Evolutionary conservation across 805 yeast species (phyloP), one percentile per base, ranked within the genome.

Genomic region (Saccharomycopsis fodiens): DNA sequence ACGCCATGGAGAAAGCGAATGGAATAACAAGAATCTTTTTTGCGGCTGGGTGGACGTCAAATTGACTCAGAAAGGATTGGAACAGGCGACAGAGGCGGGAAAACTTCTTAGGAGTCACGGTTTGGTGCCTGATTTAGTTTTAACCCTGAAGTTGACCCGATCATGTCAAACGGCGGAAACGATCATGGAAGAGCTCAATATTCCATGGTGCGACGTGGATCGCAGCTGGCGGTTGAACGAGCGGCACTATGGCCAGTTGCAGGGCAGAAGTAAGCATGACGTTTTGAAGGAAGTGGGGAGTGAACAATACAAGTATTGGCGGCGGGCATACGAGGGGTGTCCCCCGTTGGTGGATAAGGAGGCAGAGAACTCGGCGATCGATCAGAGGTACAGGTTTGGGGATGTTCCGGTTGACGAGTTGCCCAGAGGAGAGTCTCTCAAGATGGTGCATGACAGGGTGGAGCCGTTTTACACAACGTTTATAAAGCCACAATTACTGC

Each of bases 181-280:
- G 43, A 79, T 86, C 32, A 65, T 79, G 47, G 73, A 73, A 32
- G 65, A 73, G 42, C 68, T 85, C 36, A 73, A 74, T 50, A 67
- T 71, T 51, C 66, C 67, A 56, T 75, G 68, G 59, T 66, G 73
- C 21, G 96, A 94, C 63, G 93, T 84, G 59, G 78, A 80, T 68
- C 85, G 96, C 76, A 77, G 88, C 44, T 91, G 97, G 97, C 84
- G 97, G 78, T 78, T 89, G 66, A 89, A 89, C 74, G 97, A 89
- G 76, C 89, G 97, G 77, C 97, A 89, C 72, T 89, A 89, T 76
- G 97, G 97, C 76, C 96, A 87, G 58, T 79, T 89, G 63, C 97
- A 91, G 66, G 94, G 94, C 41, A 74, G 76, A 58, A 75, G 82
- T 53, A 85, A 85, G 65, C 80, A 79, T 30, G 75, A 75, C 37